phyloP scores from a whole-genome alignment of 495 filamentous ascomycete genomes.

The Xylaria scruposa region DNA sequence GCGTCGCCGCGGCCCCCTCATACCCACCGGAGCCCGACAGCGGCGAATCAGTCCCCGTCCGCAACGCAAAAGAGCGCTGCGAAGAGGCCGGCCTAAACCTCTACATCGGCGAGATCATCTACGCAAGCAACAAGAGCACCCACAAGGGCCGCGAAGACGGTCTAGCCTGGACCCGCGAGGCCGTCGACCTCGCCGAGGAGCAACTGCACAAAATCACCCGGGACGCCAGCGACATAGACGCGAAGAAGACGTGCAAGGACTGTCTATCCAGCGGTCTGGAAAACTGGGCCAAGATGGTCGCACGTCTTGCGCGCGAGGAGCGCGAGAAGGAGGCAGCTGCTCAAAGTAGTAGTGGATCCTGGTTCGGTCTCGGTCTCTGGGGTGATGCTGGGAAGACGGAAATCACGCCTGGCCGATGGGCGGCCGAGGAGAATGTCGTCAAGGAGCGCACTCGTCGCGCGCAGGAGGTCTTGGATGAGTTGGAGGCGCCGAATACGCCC shows the following conservation, averaged over 20 bases:
- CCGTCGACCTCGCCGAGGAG: conserved; percentile 69
- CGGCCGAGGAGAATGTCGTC: conserved; percentile 60
- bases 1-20: conserved; percentile 56
- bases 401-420: conserved; percentile 47
- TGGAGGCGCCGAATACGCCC: conserved; percentile 45
- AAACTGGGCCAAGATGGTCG: conserved; percentile 79
- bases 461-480: conserved; percentile 54
- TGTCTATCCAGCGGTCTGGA: conserved; percentile 73
- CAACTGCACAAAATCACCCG: conserved; percentile 49
- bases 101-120: conserved; percentile 94
- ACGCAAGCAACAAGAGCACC: conserved; percentile 49
- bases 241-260: conserved; percentile 67
- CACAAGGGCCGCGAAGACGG: conserved; percentile 62
- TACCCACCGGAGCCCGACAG: conserved; percentile 71
- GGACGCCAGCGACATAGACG: conserved; percentile 28
- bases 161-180: conserved; percentile 84
- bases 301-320: conserved; percentile 61
- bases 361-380: conserved; percentile 55
- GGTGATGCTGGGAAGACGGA: conserved; percentile 42
- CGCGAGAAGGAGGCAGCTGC: conserved; percentile 42
- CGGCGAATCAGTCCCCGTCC: conserved; percentile 68
- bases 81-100: conserved; percentile 85
- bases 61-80: conserved; percentile 68
- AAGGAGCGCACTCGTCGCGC: conserved; percentile 53
- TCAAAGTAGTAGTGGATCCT: conserved; percentile 30